phyloP scores from a whole-genome alignment of 805 yeast species.

The Starmera caribaea region DNA sequence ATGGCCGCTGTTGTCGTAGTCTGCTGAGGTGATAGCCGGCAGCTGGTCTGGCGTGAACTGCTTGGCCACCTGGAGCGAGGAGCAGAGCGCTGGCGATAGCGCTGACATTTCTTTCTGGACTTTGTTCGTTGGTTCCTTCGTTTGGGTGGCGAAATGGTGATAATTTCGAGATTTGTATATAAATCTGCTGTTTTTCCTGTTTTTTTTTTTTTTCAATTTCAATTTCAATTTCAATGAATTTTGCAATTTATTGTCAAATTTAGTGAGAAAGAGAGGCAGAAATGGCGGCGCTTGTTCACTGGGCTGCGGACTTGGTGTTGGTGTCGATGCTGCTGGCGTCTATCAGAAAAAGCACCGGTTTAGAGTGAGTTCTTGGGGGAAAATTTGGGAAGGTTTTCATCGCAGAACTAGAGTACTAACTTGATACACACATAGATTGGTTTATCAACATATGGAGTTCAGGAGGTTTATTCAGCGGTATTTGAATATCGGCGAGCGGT shows the following conservation, averaged over 20 bases:
- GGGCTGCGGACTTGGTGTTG: constrained; percentile 67
- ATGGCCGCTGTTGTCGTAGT: constrained; percentile 79
- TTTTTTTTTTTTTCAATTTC: neutral
- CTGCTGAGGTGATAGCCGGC: constrained; percentile 50
- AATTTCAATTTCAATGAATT: neutral
- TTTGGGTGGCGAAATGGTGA: too few relatives aligned
- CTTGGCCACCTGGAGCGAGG: constrained; percentile 33
- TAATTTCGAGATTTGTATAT: too few relatives aligned
- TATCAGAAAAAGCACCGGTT: constrained; percentile 74
- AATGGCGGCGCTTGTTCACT: constrained; percentile 63
- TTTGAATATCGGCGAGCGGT: too few relatives aligned
- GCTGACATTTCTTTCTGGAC: too few relatives aligned
- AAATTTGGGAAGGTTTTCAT: too few relatives aligned
- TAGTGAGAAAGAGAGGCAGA: constrained; percentile 8
- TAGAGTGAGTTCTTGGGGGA: constrained; percentile 27
- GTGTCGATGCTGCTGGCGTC: constrained; percentile 82
- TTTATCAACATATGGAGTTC: too few relatives aligned
- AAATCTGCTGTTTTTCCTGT: too few relatives aligned
- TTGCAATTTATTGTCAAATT: neutral
- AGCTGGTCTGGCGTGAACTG: constrained; percentile 38
- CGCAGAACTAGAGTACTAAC: too few relatives aligned
- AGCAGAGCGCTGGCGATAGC: neutral
- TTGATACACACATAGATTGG: too few relatives aligned
- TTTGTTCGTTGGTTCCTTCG: too few relatives aligned
- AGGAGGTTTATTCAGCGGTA: too few relatives aligned